Percentiles rank a stretch among this genome's conserved stretches.
Evolutionary conservation across 129 eudicot genomes (phyloP).

Genomic region (Scalesia atractyloides): DNA sequence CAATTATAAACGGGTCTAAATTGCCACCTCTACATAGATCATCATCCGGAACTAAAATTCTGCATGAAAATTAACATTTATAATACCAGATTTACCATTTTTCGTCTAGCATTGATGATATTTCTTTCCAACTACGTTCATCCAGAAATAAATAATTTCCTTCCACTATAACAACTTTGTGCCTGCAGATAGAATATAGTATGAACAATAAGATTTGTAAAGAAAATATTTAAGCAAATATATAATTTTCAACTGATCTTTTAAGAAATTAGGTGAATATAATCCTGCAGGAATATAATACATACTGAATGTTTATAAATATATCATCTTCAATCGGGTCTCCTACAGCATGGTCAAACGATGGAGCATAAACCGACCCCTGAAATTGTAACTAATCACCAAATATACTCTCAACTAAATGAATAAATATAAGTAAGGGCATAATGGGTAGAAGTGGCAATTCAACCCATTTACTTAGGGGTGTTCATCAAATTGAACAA

Average conservation of each 20-base stretch:
- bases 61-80: background rate
- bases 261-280: slow-evolving; percentile 1
- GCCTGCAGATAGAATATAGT: slow-evolving; percentile 52
- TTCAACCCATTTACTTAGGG: background rate
- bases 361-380: slow-evolving; percentile 95
- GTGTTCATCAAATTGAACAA: too few relatives aligned
- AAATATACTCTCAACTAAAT: background rate
- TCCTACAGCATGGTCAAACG: slow-evolving; percentile 97
- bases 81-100: slow-evolving; percentile 62
- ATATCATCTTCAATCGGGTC: slow-evolving; percentile 95
- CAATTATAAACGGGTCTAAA: background rate
- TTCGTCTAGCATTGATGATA: slow-evolving; percentile 74
- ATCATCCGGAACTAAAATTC: slow-evolving; percentile 1
- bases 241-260: slow-evolving; percentile 7
- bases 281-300: slow-evolving; percentile 21
- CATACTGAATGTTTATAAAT: slow-evolving; percentile 80
- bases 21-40: background rate
- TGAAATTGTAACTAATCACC: slow-evolving; percentile 28
- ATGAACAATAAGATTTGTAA: background rate
- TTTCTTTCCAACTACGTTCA: slow-evolving; percentile 78
- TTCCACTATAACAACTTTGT: slow-evolving; percentile 93
- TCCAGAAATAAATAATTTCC: slow-evolving; percentile 89
- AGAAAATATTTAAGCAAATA: slow-evolving; percentile 10
- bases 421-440: background rate
- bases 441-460: background rate